phyloP scores from a whole-genome alignment of 306 rosid species.

The Biancaea sappan region DNA sequence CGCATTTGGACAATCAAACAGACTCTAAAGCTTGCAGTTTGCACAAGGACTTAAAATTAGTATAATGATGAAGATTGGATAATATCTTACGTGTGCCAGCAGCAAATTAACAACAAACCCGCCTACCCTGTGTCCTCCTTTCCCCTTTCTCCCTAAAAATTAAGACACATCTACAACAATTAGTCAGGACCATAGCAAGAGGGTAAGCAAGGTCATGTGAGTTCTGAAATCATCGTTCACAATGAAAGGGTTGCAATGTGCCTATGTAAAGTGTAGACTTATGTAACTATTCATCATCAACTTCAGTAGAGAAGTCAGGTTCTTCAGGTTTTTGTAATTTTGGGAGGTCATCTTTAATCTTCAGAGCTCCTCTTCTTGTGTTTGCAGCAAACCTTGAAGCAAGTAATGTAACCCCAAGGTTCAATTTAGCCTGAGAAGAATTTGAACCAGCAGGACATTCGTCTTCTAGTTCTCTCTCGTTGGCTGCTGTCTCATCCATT shows the following conservation, averaged over 20 bases:
- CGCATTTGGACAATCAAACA: background rate
- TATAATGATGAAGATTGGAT: background rate
- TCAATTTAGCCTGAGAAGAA: conserved; percentile 64
- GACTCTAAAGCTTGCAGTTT: conserved; percentile 8
- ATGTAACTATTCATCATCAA: conserved; percentile 56
- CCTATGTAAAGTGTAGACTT: background rate
- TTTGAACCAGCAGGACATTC: conserved; percentile 48
- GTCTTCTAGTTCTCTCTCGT: conserved; percentile 50
- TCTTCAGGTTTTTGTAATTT: conserved; percentile 85
- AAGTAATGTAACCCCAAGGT: conserved; percentile 76
- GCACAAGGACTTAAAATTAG: background rate
- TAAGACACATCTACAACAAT: background rate
- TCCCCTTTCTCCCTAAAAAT: background rate
- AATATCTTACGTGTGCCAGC: background rate
- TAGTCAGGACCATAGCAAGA: background rate
- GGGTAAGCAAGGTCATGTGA: conserved; percentile 20
- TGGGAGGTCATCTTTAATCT: conserved; percentile 84
- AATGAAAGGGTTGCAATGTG: background rate
- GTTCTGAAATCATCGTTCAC: conserved; percentile 25
- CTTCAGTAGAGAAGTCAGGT: conserved; percentile 83
- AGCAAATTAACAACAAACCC: background rate
- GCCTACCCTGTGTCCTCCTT: background rate
- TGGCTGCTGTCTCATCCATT: conserved; percentile 41
- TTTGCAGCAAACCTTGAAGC: conserved; percentile 97
- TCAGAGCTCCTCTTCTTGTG: conserved; percentile 81